These are phyloP conservation scores for Tricholoma hemisulphureum DNA, from an alignment of 768 basidiomycete species.

Conservation along the genomic window DNA sequence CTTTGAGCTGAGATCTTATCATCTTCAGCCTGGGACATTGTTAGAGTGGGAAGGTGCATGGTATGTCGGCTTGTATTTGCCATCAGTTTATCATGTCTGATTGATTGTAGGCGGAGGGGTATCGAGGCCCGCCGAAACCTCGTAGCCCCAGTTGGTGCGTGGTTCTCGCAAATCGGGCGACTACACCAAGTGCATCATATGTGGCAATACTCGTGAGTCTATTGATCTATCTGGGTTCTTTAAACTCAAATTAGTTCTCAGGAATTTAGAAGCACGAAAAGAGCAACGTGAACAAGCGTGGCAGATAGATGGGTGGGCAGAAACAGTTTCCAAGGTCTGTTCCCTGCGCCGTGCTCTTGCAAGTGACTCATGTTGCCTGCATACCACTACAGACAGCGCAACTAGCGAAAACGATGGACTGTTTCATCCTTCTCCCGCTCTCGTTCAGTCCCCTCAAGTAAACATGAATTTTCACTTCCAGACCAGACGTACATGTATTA, in stretches of 20 bases:
- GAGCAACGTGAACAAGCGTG: constrained; percentile 87
- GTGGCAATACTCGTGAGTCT: constrained; percentile 91
- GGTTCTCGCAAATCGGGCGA: constrained; percentile 86
- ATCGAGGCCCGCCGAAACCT: constrained; percentile 91
- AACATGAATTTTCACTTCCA: no score
- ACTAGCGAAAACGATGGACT: constrained; percentile 83
- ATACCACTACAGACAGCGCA: constrained; percentile 71
- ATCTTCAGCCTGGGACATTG: constrained; percentile 82
- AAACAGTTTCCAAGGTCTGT: constrained; percentile 85
- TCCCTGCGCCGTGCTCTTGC: background rate
- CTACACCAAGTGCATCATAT: constrained; percentile 91
- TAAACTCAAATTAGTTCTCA: constrained; percentile 25
- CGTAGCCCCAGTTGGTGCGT: constrained; percentile 84
- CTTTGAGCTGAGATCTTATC: constrained; percentile 91
- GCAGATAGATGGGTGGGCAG: constrained; percentile 94
- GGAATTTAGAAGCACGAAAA: constrained; percentile 77
- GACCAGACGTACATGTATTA: no score
- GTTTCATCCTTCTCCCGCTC: constrained; percentile 76
- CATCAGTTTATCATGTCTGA: background rate
- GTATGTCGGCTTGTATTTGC: constrained; percentile 39
- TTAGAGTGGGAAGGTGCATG: constrained; percentile 96
- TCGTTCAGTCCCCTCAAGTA: constrained; percentile 85
- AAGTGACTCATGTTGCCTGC: constrained; percentile 9
- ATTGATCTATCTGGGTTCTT: constrained; percentile 7
- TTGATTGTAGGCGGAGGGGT: constrained; percentile 74